phyloP scores from a whole-genome alignment of 441 rosid species.

The Erodium moschatum region DNA sequence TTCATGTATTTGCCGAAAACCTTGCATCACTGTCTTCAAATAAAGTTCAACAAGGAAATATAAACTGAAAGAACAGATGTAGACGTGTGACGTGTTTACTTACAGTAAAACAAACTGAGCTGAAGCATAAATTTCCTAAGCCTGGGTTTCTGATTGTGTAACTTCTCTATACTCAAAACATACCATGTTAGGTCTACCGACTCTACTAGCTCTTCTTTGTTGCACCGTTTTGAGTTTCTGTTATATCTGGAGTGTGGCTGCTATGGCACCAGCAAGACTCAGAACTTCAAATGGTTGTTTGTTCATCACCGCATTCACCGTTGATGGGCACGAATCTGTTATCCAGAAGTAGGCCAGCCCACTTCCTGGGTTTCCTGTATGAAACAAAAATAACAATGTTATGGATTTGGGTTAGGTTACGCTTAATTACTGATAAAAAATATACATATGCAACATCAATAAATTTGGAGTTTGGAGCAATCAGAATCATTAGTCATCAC shows the following conservation, averaged over 20 bases:
- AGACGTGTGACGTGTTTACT: not conserved
- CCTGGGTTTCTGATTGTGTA: conserved; percentile 1
- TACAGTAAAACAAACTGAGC: not conserved
- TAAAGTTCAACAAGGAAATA: not conserved
- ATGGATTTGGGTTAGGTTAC: not conserved
- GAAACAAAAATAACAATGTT: conserved; percentile 5
- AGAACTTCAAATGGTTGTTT: conserved; percentile 76
- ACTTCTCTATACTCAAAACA: conserved; percentile 8
- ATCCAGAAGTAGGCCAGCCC: conserved; percentile 88
- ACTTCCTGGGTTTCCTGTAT: conserved; percentile 53
- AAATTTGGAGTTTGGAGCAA: not conserved
- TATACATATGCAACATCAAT: no score
- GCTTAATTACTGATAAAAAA: no score
- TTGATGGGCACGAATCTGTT: conserved; percentile 77
- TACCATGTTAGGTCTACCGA: not conserved
- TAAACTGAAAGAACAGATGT: not conserved
- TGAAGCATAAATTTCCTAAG: not conserved
- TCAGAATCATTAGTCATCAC: not conserved
- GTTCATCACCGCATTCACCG: conserved; percentile 61
- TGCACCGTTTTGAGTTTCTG: not conserved
- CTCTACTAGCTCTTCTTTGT: not conserved
- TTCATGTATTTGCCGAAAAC: no score
- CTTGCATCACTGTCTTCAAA: not conserved
- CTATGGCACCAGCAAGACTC: conserved; percentile 79
- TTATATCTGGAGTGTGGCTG: conserved; percentile 75